Conservation (phyloP, 805 yeast species). For the Jamesozyma spencerorum region DNA sequence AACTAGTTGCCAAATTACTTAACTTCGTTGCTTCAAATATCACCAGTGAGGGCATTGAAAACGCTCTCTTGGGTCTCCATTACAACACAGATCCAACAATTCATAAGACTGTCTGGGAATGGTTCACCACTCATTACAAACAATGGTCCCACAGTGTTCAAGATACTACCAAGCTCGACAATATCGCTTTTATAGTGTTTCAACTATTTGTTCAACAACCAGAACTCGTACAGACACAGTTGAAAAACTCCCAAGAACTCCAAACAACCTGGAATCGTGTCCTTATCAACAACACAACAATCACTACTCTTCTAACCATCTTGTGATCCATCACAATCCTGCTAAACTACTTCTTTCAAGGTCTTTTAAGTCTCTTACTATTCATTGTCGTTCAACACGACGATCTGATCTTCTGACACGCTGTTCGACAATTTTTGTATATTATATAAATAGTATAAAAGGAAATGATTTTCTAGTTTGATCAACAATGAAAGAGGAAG, state of each 20-base stretch:
- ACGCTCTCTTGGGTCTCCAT: slow-evolving; percentile 48
- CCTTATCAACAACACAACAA: not conserved
- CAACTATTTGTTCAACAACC: slow-evolving; percentile 11
- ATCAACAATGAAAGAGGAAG: too few species aligned
- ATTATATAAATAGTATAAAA: too few species aligned
- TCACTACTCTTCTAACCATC: too few species aligned
- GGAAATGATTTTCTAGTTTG: too few species aligned
- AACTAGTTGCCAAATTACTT: slow-evolving; percentile 43
- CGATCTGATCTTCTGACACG: too few species aligned
- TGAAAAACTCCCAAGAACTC: not conserved
- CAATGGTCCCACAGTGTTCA: slow-evolving; percentile 36
- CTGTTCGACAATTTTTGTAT: too few species aligned
- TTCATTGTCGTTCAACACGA: too few species aligned
- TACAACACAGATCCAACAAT: slow-evolving; percentile 22
- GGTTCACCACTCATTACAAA: slow-evolving; percentile 48
- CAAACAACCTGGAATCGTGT: slow-evolving; percentile 2
- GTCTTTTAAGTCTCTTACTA: too few species aligned
- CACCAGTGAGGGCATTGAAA: slow-evolving; percentile 42
- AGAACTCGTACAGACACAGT: not conserved
- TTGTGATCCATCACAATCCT: too few species aligned
- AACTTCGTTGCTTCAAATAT: slow-evolving; percentile 50
- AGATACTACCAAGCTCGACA: slow-evolving; percentile 21
- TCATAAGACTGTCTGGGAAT: slow-evolving; percentile 22
- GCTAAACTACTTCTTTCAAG: too few species aligned
- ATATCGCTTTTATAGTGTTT: slow-evolving; percentile 27